These are phyloP conservation scores for Solanum piurae DNA, from an alignment of 257 asterid species.

Conservation along the genomic window DNA sequence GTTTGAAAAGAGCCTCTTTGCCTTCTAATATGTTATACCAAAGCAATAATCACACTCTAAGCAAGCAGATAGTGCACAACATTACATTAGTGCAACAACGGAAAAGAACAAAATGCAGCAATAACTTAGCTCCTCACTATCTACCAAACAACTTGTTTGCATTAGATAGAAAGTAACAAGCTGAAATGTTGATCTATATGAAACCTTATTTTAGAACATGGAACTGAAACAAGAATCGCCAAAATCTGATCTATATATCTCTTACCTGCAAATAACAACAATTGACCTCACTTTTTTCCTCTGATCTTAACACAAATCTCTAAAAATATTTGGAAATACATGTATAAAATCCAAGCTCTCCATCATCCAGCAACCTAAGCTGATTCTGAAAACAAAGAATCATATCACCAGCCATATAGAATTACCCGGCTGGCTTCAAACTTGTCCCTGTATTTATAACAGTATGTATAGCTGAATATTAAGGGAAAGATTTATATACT, in stretches of 20 bases:
- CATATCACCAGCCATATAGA: neutral
- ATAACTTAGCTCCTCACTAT: neutral
- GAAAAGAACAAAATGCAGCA: neutral
- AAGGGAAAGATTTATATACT: neutral
- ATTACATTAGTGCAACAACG: neutral
- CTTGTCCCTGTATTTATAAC: neutral
- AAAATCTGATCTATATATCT: neutral
- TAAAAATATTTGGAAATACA: neutral
- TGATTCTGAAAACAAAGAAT: neutral
- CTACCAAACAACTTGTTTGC: neutral
- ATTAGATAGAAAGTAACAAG: neutral
- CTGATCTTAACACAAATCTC: neutral
- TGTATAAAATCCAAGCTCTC: neutral
- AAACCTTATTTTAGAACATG: neutral
- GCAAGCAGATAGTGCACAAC: neutral
- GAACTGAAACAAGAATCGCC: neutral
- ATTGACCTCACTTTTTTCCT: neutral
- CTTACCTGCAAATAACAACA: neutral
- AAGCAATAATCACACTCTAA: neutral
- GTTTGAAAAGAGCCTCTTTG: neutral
- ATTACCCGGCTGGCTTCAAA: neutral
- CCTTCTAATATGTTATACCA: neutral
- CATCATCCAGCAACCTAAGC: neutral
- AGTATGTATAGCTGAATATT: neutral
- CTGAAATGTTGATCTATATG: neutral